Conservation (phyloP, 495 filamentous ascomycete genomes). For the Penicillium longicatenatum region DNA sequence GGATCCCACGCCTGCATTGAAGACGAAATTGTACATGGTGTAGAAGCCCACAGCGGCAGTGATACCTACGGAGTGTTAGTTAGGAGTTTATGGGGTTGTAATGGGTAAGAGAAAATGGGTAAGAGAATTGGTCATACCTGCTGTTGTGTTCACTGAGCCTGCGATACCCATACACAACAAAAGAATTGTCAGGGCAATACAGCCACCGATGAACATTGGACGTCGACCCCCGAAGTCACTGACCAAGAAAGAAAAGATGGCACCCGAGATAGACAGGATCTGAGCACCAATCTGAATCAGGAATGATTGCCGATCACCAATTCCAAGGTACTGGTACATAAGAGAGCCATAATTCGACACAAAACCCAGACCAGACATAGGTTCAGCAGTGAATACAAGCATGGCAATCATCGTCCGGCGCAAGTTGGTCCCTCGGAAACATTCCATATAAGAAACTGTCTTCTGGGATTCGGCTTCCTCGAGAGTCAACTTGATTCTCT, state of each 20-base stretch:
- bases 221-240: slow-evolving; percentile 5
- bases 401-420: slow-evolving; percentile 9
- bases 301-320: slow-evolving; percentile 4
- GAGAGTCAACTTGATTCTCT: slow-evolving; percentile 5
- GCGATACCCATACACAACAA: slow-evolving; percentile 8
- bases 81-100: not conserved
- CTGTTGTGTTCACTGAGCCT: slow-evolving; percentile 5
- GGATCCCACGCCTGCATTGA: slow-evolving; percentile 7
- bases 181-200: slow-evolving; percentile 5
- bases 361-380: slow-evolving; percentile 8
- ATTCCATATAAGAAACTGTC: not conserved
- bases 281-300: slow-evolving; percentile 7
- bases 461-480: slow-evolving; percentile 3
- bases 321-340: slow-evolving; percentile 7
- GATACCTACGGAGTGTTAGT: not conserved
- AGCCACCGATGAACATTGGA: slow-evolving; percentile 2
- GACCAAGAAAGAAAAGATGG: slow-evolving; percentile 1
- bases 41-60: slow-evolving; percentile 8
- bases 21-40: slow-evolving; percentile 9
- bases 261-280: slow-evolving; percentile 8
- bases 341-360: slow-evolving; percentile 7
- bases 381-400: slow-evolving; percentile 1
- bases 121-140: no score
- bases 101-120: no score
- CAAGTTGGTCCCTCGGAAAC: slow-evolving; percentile 10